Evolutionary conservation across 306 rosid species (phyloP), one percentile per base, ranked within the genome.

Genomic region (Abrus precatorius): DNA sequence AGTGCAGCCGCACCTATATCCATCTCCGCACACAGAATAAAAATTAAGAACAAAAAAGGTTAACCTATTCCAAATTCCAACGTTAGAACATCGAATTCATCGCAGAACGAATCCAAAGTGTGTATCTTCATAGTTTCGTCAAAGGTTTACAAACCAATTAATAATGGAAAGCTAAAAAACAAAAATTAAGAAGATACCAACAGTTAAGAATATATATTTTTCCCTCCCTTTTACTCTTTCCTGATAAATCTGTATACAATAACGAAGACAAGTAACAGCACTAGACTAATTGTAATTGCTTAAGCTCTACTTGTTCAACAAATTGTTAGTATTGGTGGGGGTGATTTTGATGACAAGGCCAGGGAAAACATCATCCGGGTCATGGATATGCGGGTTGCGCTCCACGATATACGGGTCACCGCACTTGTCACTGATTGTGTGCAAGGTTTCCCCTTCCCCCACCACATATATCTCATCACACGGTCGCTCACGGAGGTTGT

Each of bases 331-430:
- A 14, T 54, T 60, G 27, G 76, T 49, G 28, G 89, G 84, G 66
- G 69, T 72, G 71, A 93, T 93, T 88, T 72, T 90, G 83, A 93
- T 93, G 45, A 93, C 97, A 56, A 93, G 85, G 7, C 98, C 98
- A 1, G 98, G 98, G 80, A 86, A 93, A 2, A 93, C 97, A 79
- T 93, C 98, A 80, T 92, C 97, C 13, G 97, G 91, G 75, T 92
- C 97, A 77, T 92, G 94, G 80, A 92, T 92, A 86, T 92, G 97
- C 6, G 97, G 97, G 83, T 92, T 92, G 55, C 91, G 84, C 90
- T 92, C 97, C 64, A 92, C 95, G 41, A 92, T 92, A 74, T 50
- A 90, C 41, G 97, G 93, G 91, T 92, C 97, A 43, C 83, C 81
- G 62, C 97, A 92, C 90, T 87, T 90, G 75, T 90, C 97, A 74